These are phyloP conservation scores for Dalbergia oliveri DNA, from an alignment of 306 rosid species.

Conservation along the genomic window DNA sequence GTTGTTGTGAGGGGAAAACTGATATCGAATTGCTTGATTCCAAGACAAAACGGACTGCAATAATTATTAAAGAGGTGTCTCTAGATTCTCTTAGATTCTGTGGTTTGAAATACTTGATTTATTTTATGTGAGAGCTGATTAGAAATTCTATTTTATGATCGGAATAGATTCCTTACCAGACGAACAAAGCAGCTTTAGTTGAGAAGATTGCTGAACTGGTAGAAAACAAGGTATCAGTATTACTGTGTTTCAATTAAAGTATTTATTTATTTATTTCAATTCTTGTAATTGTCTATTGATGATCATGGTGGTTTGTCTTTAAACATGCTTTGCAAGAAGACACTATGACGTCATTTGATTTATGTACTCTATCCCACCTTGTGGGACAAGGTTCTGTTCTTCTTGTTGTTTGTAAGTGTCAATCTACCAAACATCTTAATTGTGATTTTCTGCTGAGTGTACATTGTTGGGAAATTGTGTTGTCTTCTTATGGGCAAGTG, in stretches of 20 bases:
- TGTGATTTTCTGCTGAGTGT: conserved; percentile 9
- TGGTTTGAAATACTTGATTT: conserved; percentile 32
- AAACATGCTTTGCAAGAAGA: not conserved
- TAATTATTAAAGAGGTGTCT: conserved; percentile 86
- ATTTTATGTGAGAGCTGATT: conserved; percentile 28
- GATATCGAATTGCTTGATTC: conserved; percentile 91
- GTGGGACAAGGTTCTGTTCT: not conserved
- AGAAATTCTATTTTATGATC: conserved; percentile 42
- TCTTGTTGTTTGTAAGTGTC: not conserved
- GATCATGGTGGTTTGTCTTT: not conserved
- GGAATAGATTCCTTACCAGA: conserved; percentile 90
- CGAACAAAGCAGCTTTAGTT: conserved; percentile 89
- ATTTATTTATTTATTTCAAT: not conserved
- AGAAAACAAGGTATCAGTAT: conserved; percentile 76
- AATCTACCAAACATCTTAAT: not conserved
- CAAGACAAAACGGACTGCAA: conserved; percentile 76
- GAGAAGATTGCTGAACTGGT: conserved; percentile 97
- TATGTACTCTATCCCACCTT: not conserved
- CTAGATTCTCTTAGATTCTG: conserved; percentile 35
- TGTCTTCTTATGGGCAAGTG: not conserved
- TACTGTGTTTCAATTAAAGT: conserved; percentile 1
- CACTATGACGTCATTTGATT: not conserved
- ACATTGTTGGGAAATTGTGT: not conserved
- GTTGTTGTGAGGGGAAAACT: conserved; percentile 86
- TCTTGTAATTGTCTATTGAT: not conserved